Conservation (phyloP, 345 rosid species). For the Psidium guajava region DNA sequence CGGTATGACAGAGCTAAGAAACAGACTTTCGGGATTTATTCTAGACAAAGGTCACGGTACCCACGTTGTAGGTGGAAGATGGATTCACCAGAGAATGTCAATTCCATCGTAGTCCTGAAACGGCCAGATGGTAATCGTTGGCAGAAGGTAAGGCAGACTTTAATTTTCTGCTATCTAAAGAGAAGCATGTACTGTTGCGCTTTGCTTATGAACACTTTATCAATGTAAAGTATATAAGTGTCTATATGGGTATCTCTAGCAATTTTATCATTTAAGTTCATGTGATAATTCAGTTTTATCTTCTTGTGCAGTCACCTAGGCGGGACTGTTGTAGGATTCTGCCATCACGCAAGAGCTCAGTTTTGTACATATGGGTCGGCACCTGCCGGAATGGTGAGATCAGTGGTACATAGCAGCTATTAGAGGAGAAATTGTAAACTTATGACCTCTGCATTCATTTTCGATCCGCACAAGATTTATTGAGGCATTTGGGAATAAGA, state of each 20-base stretch:
- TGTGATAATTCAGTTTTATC: not conserved
- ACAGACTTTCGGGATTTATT: constrained; percentile 46
- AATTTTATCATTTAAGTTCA: not conserved
- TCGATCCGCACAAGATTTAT: not conserved
- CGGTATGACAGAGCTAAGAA: constrained; percentile 36
- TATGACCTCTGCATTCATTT: not conserved
- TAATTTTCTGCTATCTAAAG: not conserved
- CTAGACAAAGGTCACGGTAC: constrained; percentile 15
- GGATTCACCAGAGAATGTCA: constrained; percentile 46
- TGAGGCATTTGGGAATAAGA: not conserved
- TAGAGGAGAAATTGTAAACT: not conserved
- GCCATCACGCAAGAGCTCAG: constrained; percentile 34
- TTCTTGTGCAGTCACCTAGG: constrained; percentile 3
- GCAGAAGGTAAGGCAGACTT: constrained; percentile 37
- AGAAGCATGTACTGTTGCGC: not conserved
- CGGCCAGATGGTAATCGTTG: constrained; percentile 56
- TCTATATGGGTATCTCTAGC: not conserved
- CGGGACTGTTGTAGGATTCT: constrained; percentile 68
- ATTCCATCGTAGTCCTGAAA: constrained; percentile 49
- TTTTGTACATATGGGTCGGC: constrained; percentile 64
- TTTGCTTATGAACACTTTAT: not conserved
- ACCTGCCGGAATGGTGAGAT: constrained; percentile 55
- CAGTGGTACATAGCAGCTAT: constrained; percentile 15
- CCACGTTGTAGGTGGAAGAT: constrained; percentile 64
- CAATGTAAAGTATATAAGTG: not conserved